phyloP scores from a whole-genome alignment of 2,329 filamentous ascomycete genomes.

The Venturia oleaginea region DNA sequence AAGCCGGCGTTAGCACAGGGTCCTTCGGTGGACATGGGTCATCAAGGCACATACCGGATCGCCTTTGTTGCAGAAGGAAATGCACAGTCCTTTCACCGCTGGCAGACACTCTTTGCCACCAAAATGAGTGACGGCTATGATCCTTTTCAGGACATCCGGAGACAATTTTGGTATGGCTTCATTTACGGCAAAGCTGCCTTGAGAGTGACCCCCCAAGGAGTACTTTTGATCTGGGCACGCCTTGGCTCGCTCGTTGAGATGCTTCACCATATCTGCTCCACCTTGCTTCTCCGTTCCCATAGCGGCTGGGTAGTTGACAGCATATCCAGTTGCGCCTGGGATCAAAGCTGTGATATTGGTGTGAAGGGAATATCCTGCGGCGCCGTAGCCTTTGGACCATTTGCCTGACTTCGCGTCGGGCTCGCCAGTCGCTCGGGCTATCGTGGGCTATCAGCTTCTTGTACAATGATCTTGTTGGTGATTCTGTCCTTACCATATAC shows the following conservation, averaged over 20 bases:
- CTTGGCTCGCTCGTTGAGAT: neutral
- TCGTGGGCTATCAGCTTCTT: neutral
- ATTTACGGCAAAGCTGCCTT: conserved; percentile 10
- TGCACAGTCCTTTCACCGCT: neutral
- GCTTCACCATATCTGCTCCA: conserved; percentile 1
- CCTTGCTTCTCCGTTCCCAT: conserved; percentile 8
- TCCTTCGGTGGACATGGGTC: no score
- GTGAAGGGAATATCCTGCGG: conserved; percentile 13
- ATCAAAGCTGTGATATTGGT: conserved; percentile 27
- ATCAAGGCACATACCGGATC: conserved; percentile 11
- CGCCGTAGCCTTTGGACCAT: conserved; percentile 14
- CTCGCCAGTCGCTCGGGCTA: conserved; percentile 13
- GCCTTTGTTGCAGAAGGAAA: conserved; percentile 10
- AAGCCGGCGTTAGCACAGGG: neutral
- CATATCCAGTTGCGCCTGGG: conserved; percentile 25
- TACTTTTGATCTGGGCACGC: conserved; percentile 12
- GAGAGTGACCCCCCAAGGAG: conserved; percentile 8
- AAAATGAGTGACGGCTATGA: conserved; percentile 13
- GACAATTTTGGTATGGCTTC: neutral
- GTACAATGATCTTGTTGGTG: no score
- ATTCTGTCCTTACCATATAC: conserved; percentile 6
- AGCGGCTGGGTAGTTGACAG: conserved; percentile 12
- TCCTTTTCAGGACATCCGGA: neutral
- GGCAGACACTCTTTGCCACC: conserved; percentile 6
- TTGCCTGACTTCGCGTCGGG: neutral